Evolutionary conservation across 805 yeast genomes (phyloP).

Genomic region (Ogataea saltuana): DNA sequence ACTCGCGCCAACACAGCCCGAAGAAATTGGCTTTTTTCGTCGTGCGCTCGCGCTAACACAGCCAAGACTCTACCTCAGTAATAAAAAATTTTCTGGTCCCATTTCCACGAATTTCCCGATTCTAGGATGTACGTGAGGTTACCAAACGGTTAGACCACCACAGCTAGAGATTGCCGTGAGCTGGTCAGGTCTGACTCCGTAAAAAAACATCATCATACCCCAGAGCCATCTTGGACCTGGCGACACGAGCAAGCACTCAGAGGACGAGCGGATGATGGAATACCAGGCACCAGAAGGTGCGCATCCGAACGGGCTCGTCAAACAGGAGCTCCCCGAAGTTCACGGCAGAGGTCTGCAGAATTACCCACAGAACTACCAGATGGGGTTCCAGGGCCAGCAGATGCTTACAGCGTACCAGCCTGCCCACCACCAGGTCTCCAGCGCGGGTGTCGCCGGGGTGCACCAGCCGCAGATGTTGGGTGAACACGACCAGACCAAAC

Average conservation of each 20-base stretch:
- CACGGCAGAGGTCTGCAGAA: slow-evolving; percentile 3
- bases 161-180: too few relatives aligned
- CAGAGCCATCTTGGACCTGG: too few relatives aligned
- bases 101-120: slow-evolving; percentile 8
- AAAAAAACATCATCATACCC: too few relatives aligned
- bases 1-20: slow-evolving; percentile 8
- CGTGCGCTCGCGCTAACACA: too few relatives aligned
- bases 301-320: slow-evolving; percentile 8
- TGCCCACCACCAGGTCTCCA: not conserved
- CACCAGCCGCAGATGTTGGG: too few relatives aligned
- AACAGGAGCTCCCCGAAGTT: slow-evolving; percentile 7
- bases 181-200: too few relatives aligned
- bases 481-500: slow-evolving; percentile 9
- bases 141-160: too few relatives aligned
- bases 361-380: slow-evolving; percentile 6
- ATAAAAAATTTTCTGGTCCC: slow-evolving; percentile 13
- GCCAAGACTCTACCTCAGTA: not conserved
- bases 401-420: slow-evolving; percentile 5
- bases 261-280: too few relatives aligned
- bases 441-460: too few relatives aligned
- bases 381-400: slow-evolving; percentile 9
- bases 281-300: slow-evolving; percentile 8
- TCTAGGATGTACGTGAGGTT: too few relatives aligned
- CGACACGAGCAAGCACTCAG: too few relatives aligned
- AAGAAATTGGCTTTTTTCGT: not conserved